Evolutionary conservation across 768 basidiomycete genomes (phyloP).

Genomic region (Pulveroboletus ravenelii): DNA sequence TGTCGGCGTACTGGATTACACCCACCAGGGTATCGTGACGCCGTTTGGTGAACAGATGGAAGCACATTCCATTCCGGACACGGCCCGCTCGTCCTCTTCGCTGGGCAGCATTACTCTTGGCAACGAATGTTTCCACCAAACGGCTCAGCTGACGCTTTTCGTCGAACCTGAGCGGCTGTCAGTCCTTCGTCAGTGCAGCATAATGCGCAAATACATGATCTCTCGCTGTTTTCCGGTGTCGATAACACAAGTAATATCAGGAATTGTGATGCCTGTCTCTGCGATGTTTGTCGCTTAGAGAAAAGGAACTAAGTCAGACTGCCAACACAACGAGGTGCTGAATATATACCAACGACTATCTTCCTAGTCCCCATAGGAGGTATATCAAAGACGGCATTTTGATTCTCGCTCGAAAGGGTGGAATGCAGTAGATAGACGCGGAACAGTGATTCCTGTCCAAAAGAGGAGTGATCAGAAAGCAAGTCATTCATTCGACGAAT

Average conservation of each 20-base stretch:
- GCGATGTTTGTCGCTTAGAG: slow-evolving; percentile 80
- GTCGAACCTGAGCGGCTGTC: slow-evolving; percentile 60
- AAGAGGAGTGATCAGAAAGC: slow-evolving; percentile 66
- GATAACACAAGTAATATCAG: slow-evolving; percentile 95
- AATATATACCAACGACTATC: slow-evolving; percentile 82
- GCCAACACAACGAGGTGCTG: background rate
- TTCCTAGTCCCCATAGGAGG: slow-evolving; percentile 79
- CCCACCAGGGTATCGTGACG: slow-evolving; percentile 75
- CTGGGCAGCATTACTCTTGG: slow-evolving; percentile 87
- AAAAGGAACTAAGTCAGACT: background rate
- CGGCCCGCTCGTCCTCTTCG: slow-evolving; percentile 88
- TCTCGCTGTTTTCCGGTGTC: slow-evolving; percentile 92
- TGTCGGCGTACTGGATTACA: background rate
- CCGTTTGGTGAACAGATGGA: slow-evolving; percentile 90
- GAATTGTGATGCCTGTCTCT: slow-evolving; percentile 97
- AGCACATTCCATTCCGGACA: slow-evolving; percentile 84
- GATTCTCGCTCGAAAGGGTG: slow-evolving; percentile 86
- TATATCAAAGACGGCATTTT: slow-evolving; percentile 85
- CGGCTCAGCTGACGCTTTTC: slow-evolving; percentile 96
- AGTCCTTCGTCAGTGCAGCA: slow-evolving; percentile 3
- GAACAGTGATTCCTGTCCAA: slow-evolving; percentile 62
- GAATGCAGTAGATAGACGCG: slow-evolving; percentile 86
- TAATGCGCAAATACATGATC: slow-evolving; percentile 57
- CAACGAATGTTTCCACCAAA: slow-evolving; percentile 86
- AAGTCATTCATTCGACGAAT: slow-evolving; percentile 86